Base-by-base conservation (phyloP, 805 yeast genomes). In the Yamadazyma sp. region DNA sequence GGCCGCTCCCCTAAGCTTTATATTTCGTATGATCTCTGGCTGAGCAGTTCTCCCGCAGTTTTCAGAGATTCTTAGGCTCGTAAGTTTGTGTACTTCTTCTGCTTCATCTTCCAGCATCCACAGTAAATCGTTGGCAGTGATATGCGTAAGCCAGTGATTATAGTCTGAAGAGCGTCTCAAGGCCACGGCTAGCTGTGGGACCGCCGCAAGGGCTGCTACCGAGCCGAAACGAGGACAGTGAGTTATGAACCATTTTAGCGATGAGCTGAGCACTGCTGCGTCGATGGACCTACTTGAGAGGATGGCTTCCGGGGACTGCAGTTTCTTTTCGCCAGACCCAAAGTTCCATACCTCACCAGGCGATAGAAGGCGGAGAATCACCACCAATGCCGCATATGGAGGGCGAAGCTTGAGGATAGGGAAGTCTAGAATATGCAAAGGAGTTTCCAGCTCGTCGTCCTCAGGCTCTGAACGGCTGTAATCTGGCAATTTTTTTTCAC, bases 21-120 rank as follows among this genome's bases (percentile, higher is more conserved):
- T 78, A 28, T 67, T 70, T 32, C 98, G 65, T 2, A 71, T 62
- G 48, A 83, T 72, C 15, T 80, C 77, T 0, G 96, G 95, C 37
- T 77, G 80, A 0, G 95, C 93, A 0, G 90, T 78, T 30, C 95
- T 66, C 3, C 97, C 96, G 49, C 95, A 84, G 42, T 80, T 79
- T 46, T 87, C 93, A 0, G 95, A 76, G 17, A 91, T 70, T 28
- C 95, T 58, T 15, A 68, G 50, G 12, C 95, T 74, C 0, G 93
- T 80, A 35, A 70, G 58, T 20, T 75, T 70, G 44, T 77, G 59
- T 9, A 90, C 66, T 3, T 45, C 44, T 9, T 67, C 71, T 26
- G 55, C 59, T 5, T 52, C 53, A 0, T 58, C 66, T 1, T 49
- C 57, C 2, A 56, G 63, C 1, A 76, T 48, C 80, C 84, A 75